Evolutionary conservation across 306 rosid genomes (phyloP).

Genomic region (Ormosia semicastrata): DNA sequence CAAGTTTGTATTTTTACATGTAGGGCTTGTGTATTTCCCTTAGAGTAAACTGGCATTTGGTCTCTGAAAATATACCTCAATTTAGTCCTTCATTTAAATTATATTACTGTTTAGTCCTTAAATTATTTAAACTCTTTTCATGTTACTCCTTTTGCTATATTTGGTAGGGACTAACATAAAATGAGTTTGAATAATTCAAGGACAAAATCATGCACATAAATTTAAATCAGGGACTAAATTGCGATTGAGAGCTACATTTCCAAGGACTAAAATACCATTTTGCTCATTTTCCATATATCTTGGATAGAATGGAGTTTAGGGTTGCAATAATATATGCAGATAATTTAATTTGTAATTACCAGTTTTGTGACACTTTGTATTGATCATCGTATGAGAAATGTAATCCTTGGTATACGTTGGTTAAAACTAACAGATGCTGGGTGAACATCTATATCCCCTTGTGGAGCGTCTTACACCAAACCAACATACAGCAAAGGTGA

Average conservation of each 20-base stretch:
- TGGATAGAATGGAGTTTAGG: not conserved
- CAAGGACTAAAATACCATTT: not conserved
- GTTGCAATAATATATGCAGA: not conserved
- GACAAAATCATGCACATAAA: not conserved
- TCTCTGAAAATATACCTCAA: not conserved
- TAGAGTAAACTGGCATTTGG: not conserved
- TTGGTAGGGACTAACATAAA: not conserved
- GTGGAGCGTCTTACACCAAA: constrained; percentile 64
- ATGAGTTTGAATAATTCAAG: not conserved
- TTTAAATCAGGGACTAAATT: not conserved
- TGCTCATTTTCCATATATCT: not conserved
- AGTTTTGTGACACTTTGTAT: not conserved
- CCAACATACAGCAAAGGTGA: constrained; percentile 66
- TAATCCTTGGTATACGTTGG: not conserved
- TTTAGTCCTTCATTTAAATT: not conserved
- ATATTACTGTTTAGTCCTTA: not conserved
- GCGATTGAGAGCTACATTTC: not conserved
- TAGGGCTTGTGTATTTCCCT: not conserved
- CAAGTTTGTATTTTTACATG: not conserved
- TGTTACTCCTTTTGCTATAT: not conserved
- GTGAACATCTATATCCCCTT: constrained; percentile 84
- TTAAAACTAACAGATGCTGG: constrained; percentile 65
- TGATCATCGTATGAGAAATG: not conserved
- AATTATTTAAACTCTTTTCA: not conserved
- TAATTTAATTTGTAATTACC: not conserved